Conservation (phyloP, 2,329 filamentous ascomycete genomes). For the Penicillium digitatum region DNA sequence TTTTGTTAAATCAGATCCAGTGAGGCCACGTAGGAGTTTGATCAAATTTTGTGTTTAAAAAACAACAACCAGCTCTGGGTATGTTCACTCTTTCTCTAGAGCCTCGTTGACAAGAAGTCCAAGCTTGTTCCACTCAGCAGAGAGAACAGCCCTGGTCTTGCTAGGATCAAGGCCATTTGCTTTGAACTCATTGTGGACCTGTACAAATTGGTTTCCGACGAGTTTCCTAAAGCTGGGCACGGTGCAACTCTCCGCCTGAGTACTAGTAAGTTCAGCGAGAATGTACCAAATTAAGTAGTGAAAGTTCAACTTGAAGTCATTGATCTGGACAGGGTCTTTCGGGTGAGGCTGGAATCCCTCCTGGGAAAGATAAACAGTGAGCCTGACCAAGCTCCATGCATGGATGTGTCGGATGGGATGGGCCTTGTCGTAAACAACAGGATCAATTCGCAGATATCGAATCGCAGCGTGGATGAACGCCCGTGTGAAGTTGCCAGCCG, state of each 20-base stretch:
- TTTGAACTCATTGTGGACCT: conserved; percentile 28
- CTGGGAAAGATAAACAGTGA: conserved; percentile 29
- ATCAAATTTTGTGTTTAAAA: neutral
- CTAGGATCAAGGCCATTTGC: conserved; percentile 27
- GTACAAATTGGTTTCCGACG: conserved; percentile 24
- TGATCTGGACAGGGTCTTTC: conserved; percentile 17
- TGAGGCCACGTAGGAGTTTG: neutral
- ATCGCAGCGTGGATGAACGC: conserved; percentile 53
- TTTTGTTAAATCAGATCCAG: neutral
- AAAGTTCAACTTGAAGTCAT: conserved; percentile 28
- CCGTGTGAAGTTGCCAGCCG: conserved; percentile 40
- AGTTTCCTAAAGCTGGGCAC: conserved; percentile 31
- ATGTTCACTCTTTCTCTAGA: conserved; percentile 26
- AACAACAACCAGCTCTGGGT: too few relatives aligned
- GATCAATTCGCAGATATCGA: conserved; percentile 51
- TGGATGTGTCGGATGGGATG: conserved; percentile 56
- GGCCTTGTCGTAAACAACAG: conserved; percentile 47
- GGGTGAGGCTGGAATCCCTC: conserved; percentile 18
- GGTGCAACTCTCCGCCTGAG: conserved; percentile 25
- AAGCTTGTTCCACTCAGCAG: conserved; percentile 50
- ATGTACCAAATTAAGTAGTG: conserved; percentile 36
- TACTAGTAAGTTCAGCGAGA: conserved; percentile 26
- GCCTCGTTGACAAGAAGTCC: conserved; percentile 33
- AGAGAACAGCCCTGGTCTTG: conserved; percentile 21
- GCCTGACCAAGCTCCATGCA: conserved; percentile 33